Percentiles rank a stretch among this genome's conserved stretches.
phyloP scores from a whole-genome alignment of 2,329 filamentous ascomycete genomes.

The Mycocentrospora acerina region DNA sequence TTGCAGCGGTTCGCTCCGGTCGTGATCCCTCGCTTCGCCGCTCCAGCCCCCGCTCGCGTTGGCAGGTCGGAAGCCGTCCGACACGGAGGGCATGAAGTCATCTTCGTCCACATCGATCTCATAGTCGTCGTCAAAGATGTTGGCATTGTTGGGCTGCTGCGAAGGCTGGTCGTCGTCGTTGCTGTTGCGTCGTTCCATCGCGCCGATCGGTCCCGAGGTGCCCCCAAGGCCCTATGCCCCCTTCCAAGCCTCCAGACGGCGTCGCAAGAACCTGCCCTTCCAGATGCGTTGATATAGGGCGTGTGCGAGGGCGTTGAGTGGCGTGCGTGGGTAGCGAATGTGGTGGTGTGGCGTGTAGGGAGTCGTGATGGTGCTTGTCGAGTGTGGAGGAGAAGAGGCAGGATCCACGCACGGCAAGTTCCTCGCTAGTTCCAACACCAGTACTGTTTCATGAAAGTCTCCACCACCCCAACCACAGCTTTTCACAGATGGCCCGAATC shows the following conservation, averaged over 20 bases:
- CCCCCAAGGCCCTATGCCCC: slow-evolving; percentile 31
- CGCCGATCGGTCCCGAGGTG: slow-evolving; percentile 34
- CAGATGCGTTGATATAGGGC: slow-evolving; percentile 9
- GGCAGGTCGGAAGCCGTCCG: slow-evolving; percentile 49
- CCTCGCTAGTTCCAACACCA: slow-evolving; percentile 16
- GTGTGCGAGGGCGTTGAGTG: slow-evolving; percentile 15
- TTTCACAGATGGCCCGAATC: neutral
- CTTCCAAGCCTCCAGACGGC: slow-evolving; percentile 21
- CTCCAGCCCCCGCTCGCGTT: slow-evolving; percentile 22
- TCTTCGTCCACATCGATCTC: slow-evolving; percentile 44
- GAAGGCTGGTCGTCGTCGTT: slow-evolving; percentile 31
- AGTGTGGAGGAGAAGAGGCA: slow-evolving; percentile 12
- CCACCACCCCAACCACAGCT: slow-evolving; percentile 4
- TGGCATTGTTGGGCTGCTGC: slow-evolving; percentile 34
- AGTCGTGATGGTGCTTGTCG: slow-evolving; percentile 29
- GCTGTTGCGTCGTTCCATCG: slow-evolving; percentile 42
- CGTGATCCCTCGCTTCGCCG: slow-evolving; percentile 26
- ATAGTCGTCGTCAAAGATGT: slow-evolving; percentile 54
- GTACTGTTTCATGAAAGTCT: slow-evolving; percentile 30
- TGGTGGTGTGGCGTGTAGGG: slow-evolving; percentile 20
- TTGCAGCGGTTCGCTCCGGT: slow-evolving; percentile 24
- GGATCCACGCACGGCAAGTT: slow-evolving; percentile 23
- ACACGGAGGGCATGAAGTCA: slow-evolving; percentile 47
- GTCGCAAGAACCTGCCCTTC: slow-evolving; percentile 14
- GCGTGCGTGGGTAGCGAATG: slow-evolving; percentile 20